Base-by-base conservation (phyloP, 208 protist species). In the Leishmania lainsoni region DNA sequence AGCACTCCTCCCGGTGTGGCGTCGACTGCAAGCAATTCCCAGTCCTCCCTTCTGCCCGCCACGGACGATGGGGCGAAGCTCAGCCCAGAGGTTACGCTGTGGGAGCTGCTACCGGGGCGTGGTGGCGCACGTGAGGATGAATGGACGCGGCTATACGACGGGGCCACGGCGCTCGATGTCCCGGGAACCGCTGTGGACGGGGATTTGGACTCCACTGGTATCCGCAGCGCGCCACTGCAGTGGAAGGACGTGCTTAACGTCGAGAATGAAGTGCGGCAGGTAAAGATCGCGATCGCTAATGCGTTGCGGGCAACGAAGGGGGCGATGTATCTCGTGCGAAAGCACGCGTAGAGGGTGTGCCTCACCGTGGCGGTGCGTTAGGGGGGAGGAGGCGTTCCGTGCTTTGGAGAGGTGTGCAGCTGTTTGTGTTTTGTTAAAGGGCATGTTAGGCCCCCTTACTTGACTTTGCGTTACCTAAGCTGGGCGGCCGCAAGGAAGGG, bases 201-300 rank as follows among this genome's bases (percentile, higher is more conserved):
- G 39, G 72, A 69, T 35, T 58, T 83, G n/a, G 52, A 81, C 65
- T 26, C 58, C 10, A 58, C 72, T 12, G 81, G 52, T 6, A n/a
- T 26, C 14, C 79, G 51, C 32, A 74, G 72, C 26, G 63, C 65
- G 0, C 51, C 80, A 39, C 77, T 66, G 74, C 81, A 80, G 59
- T 91, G 90, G 83, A 79, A 84, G 22, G 85, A 88, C 32, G 87
- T 93, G 66, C 69, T 93, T 17, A 74, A 80, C 72, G 77, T 95
- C 58, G 93, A 96, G 82, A 88, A 87, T 49, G 80, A 91, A n/a
- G 76, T 96, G 52, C 91, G 92, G 0, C 88, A 90, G 76, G 76
- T 95, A 49, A 97, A 95, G 79, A 91, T 97, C 66, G 86, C 89
- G 39, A 90, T 96, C 9, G 92, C 92, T 45, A 97, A 97, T 74